Evolutionary conservation across 78 protist genomes (phyloP).

Genomic region (Protostelium mycophagum): DNA sequence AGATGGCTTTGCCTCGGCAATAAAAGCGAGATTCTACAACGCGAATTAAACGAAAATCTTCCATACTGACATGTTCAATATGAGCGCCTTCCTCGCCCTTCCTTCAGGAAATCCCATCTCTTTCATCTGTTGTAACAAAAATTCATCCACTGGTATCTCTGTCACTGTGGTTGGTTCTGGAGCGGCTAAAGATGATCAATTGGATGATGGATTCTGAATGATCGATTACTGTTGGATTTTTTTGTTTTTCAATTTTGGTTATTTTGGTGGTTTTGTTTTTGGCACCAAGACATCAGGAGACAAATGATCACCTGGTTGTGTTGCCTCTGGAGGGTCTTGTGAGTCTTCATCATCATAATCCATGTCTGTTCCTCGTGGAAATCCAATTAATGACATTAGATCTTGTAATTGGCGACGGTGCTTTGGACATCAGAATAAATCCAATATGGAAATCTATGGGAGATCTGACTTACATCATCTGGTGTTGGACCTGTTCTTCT

Average conservation of each 20-base stretch:
- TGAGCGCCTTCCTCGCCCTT: neutral
- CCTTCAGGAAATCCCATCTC: slow-evolving; percentile 1
- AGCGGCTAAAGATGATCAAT: neutral
- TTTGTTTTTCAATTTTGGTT: too few species aligned
- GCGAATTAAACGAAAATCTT: too few species aligned
- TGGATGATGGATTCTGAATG: neutral
- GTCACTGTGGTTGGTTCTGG: neutral
- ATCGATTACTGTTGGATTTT: too few species aligned
- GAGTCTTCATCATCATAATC: neutral
- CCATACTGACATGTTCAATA: neutral
- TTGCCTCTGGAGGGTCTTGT: neutral
- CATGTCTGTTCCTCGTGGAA: neutral
- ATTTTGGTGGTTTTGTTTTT: too few species aligned
- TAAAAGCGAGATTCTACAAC: too few species aligned
- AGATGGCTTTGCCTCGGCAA: too few species aligned
- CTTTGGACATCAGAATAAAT: neutral
- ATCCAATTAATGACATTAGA: neutral
- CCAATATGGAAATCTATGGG: neutral
- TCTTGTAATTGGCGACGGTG: neutral
- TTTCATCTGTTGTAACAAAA: neutral
- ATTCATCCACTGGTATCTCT: neutral
- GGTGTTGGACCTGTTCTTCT: neutral
- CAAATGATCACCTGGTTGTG: too few species aligned
- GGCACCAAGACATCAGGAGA: too few species aligned
- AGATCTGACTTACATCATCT: neutral